These are phyloP conservation scores for Reticulascus tulasneorum DNA, from an alignment of 2,329 filamentous ascomycete genomes.

Conservation along the genomic window DNA sequence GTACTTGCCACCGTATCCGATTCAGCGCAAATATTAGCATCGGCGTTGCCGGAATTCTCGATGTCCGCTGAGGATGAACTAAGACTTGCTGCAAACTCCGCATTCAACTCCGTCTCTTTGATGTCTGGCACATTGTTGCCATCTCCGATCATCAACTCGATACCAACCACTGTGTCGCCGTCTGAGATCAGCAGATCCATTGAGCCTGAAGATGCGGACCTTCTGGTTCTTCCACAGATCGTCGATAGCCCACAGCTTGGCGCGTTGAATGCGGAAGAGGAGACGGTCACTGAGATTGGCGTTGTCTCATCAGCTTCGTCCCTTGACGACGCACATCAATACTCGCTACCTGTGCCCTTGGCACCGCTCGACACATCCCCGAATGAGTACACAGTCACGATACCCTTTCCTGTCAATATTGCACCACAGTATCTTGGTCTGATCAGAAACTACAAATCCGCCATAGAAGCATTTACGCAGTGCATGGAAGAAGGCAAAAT, in stretches of 20 bases:
- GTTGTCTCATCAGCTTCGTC: conserved; percentile 8
- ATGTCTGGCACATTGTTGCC: conserved; percentile 16
- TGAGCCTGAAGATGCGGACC: conserved; percentile 17
- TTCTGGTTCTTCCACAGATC: conserved; percentile 7
- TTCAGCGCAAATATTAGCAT: not conserved
- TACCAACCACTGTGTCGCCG: conserved; percentile 31
- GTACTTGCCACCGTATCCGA: no score
- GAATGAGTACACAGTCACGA: conserved; percentile 48
- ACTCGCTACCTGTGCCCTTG: conserved; percentile 5
- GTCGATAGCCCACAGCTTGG: conserved; percentile 5
- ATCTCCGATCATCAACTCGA: conserved; percentile 15
- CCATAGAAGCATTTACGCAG: conserved; percentile 42
- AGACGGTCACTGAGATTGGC: not conserved
- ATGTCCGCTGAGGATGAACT: no score
- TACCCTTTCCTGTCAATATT: conserved; percentile 52
- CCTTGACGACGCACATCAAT: conserved; percentile 8
- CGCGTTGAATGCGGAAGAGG: conserved; percentile 8
- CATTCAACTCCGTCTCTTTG: no score
- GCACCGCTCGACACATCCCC: conserved; percentile 18
- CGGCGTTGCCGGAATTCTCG: no score
- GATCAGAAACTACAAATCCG: conserved; percentile 37
- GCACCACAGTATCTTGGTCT: conserved; percentile 49
- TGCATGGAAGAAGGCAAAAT: conserved; percentile 3
- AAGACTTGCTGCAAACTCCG: not conserved
- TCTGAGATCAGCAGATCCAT: conserved; percentile 30